phyloP scores from a whole-genome alignment of 305 asterid species.

The Solanum chacoense region DNA sequence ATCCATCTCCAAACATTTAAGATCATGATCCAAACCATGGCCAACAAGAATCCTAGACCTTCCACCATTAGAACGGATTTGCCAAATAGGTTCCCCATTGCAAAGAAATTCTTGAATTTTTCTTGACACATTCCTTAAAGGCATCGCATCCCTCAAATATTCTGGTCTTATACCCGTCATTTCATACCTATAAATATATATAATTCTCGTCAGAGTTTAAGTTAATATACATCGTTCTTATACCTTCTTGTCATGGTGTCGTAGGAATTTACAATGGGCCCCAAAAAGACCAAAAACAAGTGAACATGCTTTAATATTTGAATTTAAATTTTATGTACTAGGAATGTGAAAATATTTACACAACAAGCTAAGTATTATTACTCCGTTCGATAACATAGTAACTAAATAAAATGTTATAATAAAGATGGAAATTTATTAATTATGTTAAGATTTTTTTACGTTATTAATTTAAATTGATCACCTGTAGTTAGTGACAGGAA shows the following conservation, averaged over 20 bases:
- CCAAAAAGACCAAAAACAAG: not conserved
- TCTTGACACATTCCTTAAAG: slow-evolving; percentile 51
- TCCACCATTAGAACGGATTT: slow-evolving; percentile 71
- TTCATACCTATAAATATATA: slow-evolving; percentile 48
- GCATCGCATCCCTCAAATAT: slow-evolving; percentile 67
- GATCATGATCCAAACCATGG: slow-evolving; percentile 81
- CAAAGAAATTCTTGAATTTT: slow-evolving; percentile 81
- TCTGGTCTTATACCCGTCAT: slow-evolving; percentile 77
- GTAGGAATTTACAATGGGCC: not conserved
- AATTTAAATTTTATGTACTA: not conserved
- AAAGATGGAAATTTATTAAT: too few species aligned
- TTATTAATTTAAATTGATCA: not conserved
- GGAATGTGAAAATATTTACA: too few species aligned
- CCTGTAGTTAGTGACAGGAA: slow-evolving; percentile 76
- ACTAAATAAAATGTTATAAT: not conserved
- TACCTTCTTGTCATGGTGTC: not conserved
- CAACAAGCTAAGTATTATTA: not conserved
- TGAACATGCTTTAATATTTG: not conserved
- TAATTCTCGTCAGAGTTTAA: not conserved
- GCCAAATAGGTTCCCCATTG: slow-evolving; percentile 87
- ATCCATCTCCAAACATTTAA: slow-evolving; percentile 69
- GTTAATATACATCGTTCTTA: not conserved
- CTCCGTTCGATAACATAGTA: not conserved
- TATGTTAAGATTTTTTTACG: not conserved
- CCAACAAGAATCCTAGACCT: slow-evolving; percentile 80